These are phyloP conservation scores for Populus simonii DNA, from an alignment of 345 rosid species.

Conservation along the genomic window DNA sequence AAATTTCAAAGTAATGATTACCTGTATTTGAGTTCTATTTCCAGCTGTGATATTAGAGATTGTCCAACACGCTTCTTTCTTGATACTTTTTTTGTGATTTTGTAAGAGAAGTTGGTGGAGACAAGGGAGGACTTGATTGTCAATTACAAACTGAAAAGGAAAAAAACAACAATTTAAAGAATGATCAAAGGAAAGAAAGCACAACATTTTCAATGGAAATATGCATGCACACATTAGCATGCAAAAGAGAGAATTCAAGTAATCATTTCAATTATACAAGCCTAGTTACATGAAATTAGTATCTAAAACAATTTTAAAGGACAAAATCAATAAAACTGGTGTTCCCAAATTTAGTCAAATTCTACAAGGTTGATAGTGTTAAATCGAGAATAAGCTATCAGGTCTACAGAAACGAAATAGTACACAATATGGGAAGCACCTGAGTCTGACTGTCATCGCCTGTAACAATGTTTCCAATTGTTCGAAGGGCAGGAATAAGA, in stretches of 20 bases:
- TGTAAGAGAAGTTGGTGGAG: conserved; percentile 31
- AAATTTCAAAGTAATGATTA: not conserved
- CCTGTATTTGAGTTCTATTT: conserved; percentile 31
- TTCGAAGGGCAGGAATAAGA: conserved; percentile 34
- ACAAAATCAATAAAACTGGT: not conserved
- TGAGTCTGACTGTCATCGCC: conserved; percentile 40
- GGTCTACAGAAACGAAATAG: not conserved
- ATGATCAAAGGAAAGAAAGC: not conserved
- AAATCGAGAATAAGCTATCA: not conserved
- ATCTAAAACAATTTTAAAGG: not conserved
- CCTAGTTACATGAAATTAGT: not conserved
- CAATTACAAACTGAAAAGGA: conserved; percentile 25
- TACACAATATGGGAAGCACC: conserved; percentile 15
- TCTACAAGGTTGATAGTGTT: not conserved
- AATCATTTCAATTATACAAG: not conserved
- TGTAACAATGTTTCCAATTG: conserved; percentile 36
- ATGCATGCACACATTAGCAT: too few relatives aligned
- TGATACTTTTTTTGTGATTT: conserved; percentile 26
- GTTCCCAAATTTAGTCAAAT: not conserved
- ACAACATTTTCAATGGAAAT: not conserved
- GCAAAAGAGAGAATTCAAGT: not conserved
- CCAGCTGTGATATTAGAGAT: conserved; percentile 38
- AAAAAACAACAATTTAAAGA: not conserved
- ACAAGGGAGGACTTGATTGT: conserved; percentile 25
- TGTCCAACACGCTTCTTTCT: conserved; percentile 34